Percentiles rank a stretch among this genome's conserved stretches.
Evolutionary conservation across 2,329 filamentous ascomycete species (phyloP).

Genomic region (Ophiostoma tasmaniense): DNA sequence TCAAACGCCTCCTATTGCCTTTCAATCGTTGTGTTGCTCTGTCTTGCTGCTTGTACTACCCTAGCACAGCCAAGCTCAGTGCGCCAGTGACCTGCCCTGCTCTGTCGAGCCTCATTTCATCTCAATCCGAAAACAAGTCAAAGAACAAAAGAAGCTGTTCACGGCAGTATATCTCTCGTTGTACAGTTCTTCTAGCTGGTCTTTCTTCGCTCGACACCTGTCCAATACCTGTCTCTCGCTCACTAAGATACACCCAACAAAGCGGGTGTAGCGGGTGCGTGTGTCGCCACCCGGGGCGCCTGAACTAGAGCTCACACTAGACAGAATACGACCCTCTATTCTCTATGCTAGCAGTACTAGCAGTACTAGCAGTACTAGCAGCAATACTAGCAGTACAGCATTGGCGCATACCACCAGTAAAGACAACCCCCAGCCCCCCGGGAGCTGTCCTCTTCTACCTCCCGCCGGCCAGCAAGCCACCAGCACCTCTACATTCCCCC

Average conservation of each 20-base stretch:
- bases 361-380: not conserved
- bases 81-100: not conserved
- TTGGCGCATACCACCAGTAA: not conserved
- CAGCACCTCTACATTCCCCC: not conserved
- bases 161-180: not conserved
- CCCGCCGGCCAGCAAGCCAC: not conserved
- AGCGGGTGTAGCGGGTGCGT: conserved; percentile 1
- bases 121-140: not conserved
- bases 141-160: not conserved
- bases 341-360: not conserved
- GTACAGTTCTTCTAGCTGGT: not conserved
- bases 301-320: not conserved
- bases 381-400: too few relatives aligned
- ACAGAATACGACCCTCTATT: not conserved
- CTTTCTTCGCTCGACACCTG: not conserved
- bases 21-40: not conserved
- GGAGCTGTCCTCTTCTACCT: not conserved
- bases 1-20: not conserved
- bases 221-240: not conserved
- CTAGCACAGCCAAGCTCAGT: not conserved
- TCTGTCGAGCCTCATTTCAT: not conserved
- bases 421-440: not conserved
- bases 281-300: not conserved
- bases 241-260: not conserved
- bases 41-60: not conserved